A percentile compares a stretch with the other conserved stretches of the same genome.
These are phyloP conservation scores for Pterocarpus macrocarpus DNA, from an alignment of 306 rosid species.

Conservation along the genomic window DNA sequence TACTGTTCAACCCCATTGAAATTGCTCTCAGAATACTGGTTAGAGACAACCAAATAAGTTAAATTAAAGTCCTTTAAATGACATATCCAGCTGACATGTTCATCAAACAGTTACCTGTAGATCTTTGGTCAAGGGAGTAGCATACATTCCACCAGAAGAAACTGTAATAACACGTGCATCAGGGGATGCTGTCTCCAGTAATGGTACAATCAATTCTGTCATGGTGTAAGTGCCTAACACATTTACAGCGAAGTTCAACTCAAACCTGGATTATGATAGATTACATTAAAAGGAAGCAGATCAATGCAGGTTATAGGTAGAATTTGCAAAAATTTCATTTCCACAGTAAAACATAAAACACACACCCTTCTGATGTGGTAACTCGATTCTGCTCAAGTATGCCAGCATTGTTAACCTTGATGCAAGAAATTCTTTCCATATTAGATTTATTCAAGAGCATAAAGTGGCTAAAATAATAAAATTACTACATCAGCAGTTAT, in stretches of 20 bases:
- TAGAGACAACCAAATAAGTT: conserved; percentile 35
- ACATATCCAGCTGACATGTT: conserved; percentile 1
- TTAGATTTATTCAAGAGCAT: conserved; percentile 45
- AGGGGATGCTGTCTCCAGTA: conserved; percentile 90
- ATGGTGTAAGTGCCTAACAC: conserved; percentile 78
- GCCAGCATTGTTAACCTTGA: conserved; percentile 95
- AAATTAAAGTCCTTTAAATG: conserved; percentile 2
- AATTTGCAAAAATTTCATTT: not conserved
- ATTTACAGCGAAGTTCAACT: conserved; percentile 85
- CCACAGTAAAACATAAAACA: conserved; percentile 14
- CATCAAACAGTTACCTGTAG: conserved; percentile 66
- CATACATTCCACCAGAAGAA: conserved; percentile 97
- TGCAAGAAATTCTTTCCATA: conserved; percentile 12
- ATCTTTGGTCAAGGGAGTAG: conserved; percentile 77
- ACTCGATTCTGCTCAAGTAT: conserved; percentile 72
- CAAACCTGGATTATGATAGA: conserved; percentile 65
- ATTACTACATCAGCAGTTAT: not conserved
- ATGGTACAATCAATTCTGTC: conserved; percentile 80
- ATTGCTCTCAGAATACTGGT: conserved; percentile 66
- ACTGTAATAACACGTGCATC: conserved; percentile 94
- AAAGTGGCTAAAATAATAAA: conserved; percentile 21
- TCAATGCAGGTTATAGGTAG: conserved; percentile 2
- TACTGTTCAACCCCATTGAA: conserved; percentile 81
- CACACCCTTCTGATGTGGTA: conserved; percentile 89
- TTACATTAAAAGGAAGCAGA: conserved; percentile 21